Evolutionary conservation across 352 stramenopile species (phyloP).

Genomic region (Hyaloperonospora brassicae): DNA sequence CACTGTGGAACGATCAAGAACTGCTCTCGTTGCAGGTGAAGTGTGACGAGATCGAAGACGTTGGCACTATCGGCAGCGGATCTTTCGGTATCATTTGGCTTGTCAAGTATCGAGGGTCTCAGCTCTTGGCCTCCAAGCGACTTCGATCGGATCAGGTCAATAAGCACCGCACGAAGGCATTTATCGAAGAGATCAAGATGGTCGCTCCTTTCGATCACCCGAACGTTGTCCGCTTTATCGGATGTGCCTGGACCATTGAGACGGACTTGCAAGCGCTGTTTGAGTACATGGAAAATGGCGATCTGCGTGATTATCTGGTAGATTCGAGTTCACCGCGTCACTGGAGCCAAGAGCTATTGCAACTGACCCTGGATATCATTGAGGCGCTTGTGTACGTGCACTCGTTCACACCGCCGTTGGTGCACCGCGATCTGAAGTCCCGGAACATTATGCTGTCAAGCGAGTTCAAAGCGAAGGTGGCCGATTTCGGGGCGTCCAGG

Average conservation of each 20-base stretch:
- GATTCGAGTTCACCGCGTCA: slow-evolving; percentile 16
- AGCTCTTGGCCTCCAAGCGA: slow-evolving; percentile 43
- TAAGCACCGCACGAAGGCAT: slow-evolving; percentile 31
- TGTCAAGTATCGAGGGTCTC: slow-evolving; percentile 31
- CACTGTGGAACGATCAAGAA: slow-evolving; percentile 44
- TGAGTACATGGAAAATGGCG: slow-evolving; percentile 57
- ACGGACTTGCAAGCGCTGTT: slow-evolving; percentile 52
- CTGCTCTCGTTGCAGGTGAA: slow-evolving; percentile 42
- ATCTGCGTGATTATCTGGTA: slow-evolving; percentile 43
- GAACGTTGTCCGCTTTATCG: slow-evolving; percentile 56
- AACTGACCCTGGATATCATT: slow-evolving; percentile 40
- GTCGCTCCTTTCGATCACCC: slow-evolving; percentile 48
- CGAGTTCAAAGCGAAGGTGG: slow-evolving; percentile 45
- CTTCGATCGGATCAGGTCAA: slow-evolving; percentile 39
- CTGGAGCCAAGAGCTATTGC: slow-evolving; percentile 38
- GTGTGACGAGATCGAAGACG: slow-evolving; percentile 42
- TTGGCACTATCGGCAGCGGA: slow-evolving; percentile 38
- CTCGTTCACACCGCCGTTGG: slow-evolving; percentile 39
- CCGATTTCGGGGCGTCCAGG: slow-evolving; percentile 49
- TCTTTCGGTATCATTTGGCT: slow-evolving; percentile 44
- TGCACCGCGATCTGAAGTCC: slow-evolving; percentile 61
- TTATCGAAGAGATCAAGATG: slow-evolving; percentile 70
- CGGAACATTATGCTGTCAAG: slow-evolving; percentile 39
- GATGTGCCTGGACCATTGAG: slow-evolving; percentile 52
- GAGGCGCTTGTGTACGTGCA: slow-evolving; percentile 58